Evolutionary conservation across 1,284 basidiomycete genomes (phyloP).

Genomic region (Melampsora larici-populina): DNA sequence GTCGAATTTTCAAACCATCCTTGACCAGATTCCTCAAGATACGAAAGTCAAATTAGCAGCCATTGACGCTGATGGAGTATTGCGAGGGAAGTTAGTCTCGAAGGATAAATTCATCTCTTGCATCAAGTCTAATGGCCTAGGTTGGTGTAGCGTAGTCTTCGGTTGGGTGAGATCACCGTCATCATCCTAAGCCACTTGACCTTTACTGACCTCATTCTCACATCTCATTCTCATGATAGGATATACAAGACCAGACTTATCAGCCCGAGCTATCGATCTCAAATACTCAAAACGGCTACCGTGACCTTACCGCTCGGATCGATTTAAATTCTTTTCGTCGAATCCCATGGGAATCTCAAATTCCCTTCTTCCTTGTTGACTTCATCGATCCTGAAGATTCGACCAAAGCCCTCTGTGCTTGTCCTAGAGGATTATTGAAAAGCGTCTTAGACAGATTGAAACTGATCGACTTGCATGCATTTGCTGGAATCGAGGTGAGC

Average conservation of each 20-base stretch:
- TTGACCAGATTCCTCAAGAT: background rate
- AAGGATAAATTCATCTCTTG: constrained; percentile 87
- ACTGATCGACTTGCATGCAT: constrained; percentile 48
- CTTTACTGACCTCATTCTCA: background rate
- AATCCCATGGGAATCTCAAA: constrained; percentile 86
- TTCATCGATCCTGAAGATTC: constrained; percentile 78
- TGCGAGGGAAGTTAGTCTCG: constrained; percentile 74
- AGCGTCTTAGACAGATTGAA: constrained; percentile 59
- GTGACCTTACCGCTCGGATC: constrained; percentile 76
- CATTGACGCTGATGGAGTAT: constrained; percentile 68
- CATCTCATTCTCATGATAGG: constrained; percentile 59
- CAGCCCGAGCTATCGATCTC: constrained; percentile 74
- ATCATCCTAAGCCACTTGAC: constrained; percentile 46
- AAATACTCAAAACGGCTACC: constrained; percentile 84
- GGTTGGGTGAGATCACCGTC: constrained; percentile 66
- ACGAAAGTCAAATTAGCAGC: constrained; percentile 42
- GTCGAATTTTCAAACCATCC: background rate
- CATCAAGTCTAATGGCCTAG: constrained; percentile 66
- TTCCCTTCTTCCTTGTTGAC: constrained; percentile 87
- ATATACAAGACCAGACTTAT: constrained; percentile 72
- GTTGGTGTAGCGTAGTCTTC: constrained; percentile 49
- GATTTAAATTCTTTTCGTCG: constrained; percentile 80
- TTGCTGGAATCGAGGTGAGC: constrained; percentile 61
- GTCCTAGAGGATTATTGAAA: constrained; percentile 77
- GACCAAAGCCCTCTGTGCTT: constrained; percentile 69